phyloP scores from a whole-genome alignment of 495 filamentous ascomycete genomes.

The Melanomma pulvis-pyrius region DNA sequence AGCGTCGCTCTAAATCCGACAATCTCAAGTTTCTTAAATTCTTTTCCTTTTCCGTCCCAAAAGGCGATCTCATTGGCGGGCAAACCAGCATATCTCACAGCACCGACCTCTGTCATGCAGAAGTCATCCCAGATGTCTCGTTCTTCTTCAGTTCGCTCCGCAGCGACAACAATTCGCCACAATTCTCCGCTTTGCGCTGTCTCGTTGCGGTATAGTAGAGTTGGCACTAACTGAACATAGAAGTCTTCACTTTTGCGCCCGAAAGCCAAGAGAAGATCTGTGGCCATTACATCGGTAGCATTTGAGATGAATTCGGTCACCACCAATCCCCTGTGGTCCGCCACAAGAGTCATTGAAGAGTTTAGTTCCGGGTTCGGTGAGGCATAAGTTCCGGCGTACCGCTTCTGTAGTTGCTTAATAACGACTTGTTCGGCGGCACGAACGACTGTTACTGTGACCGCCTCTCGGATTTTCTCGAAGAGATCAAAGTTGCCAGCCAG shows the following conservation, averaged over 20 bases:
- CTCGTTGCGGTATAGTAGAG: constrained; percentile 41
- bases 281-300: constrained; percentile 35
- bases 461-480: constrained; percentile 27
- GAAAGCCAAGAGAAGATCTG: background rate
- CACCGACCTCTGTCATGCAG: constrained; percentile 41
- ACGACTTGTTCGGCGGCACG: constrained; percentile 40
- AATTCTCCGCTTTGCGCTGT: constrained; percentile 35
- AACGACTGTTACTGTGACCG: constrained; percentile 36
- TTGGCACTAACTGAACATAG: constrained; percentile 40
- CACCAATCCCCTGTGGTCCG: constrained; percentile 35
- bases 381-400: constrained; percentile 36
- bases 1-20: constrained; percentile 37
- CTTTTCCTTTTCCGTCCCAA: constrained; percentile 31
- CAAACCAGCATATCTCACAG: constrained; percentile 36
- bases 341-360: constrained; percentile 38
- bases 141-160: constrained; percentile 23
- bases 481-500: constrained; percentile 33
- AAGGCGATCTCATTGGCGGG: constrained; percentile 45
- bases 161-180: constrained; percentile 31
- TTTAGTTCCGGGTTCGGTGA: constrained; percentile 33
- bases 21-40: constrained; percentile 33
- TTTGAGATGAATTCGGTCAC: constrained; percentile 41
- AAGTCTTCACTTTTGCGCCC: constrained; percentile 1
- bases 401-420: constrained; percentile 28
- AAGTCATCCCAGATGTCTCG: constrained; percentile 40